phyloP scores from a whole-genome alignment of 352 stramenopile genomes.

The Globisporangium paroecandrum region DNA sequence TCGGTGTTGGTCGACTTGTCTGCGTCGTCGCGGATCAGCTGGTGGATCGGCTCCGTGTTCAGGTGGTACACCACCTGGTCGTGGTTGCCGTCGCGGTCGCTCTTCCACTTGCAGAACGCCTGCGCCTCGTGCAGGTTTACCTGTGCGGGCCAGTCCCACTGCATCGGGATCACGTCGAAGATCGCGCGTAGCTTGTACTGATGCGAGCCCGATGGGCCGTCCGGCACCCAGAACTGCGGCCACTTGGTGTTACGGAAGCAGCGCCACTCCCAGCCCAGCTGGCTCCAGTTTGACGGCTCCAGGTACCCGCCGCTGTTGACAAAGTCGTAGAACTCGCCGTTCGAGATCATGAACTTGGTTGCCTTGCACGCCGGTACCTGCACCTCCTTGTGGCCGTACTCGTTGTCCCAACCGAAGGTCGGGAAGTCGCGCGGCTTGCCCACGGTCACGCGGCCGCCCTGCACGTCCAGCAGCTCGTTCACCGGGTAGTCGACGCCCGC shows the following conservation, averaged over 20 bases:
- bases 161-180: constrained; percentile 91
- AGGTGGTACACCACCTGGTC: constrained; percentile 83
- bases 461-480: constrained; percentile 88
- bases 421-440: constrained; percentile 91
- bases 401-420: constrained; percentile 97
- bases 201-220: constrained; percentile 90
- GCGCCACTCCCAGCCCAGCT: constrained; percentile 93
- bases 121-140: constrained; percentile 96
- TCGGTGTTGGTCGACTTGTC: constrained; percentile 42
- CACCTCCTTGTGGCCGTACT: constrained; percentile 91
- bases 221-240: constrained; percentile 93
- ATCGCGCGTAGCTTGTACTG: constrained; percentile 93
- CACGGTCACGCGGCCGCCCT: constrained; percentile 61
- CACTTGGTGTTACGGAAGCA: constrained; percentile 95
- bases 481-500: constrained; percentile 83
- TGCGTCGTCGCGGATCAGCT: constrained; percentile 76
- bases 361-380: constrained; percentile 87
- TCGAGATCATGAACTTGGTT: constrained; percentile 92
- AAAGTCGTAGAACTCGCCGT: constrained; percentile 96
- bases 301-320: constrained; percentile 92
- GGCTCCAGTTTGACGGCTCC: constrained; percentile 86
- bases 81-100: constrained; percentile 49
- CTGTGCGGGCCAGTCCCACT: constrained; percentile 94
- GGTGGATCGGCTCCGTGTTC: constrained; percentile 91
- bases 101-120: constrained; percentile 91